Base-by-base conservation (phyloP, 2,329 filamentous ascomycete species). In the Exophiala spinifera region DNA sequence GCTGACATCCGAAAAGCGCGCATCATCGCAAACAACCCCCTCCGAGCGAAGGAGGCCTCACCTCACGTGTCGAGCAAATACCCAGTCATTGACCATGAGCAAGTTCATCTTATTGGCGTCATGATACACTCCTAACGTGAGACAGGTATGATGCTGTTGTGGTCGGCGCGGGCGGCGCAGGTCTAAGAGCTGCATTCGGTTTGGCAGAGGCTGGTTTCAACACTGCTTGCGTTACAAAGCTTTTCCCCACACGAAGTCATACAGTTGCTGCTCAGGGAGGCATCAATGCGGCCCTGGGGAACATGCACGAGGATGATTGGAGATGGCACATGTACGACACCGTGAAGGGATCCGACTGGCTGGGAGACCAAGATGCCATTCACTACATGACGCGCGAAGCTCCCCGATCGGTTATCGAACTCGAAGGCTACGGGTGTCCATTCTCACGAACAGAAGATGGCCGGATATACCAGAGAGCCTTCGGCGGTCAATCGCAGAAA, bases 381-480 rank as follows among this genome's bases (percentile, higher is more conserved):
- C 79, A 82, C 64, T 82, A 82, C 66, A 82, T 83, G 79, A 80
- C 77, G 6, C 71, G 76, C 52, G 78, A 79, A 69, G 79, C 79
- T 6, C 74, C 78, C 6, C 72, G 74, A 48, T 76, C 77, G 10
- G 75, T 82, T 33, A 77, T 79, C 60, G 79, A 83, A 64, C 84
- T 97, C 56, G 92, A 97, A 78, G 89, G 96, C 78, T 97, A 96
- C 76, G 92, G 92, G 55, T 96, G 91, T 75, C 92, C 92, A 61
- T 97, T 97, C 78, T 76, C 74, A 50, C 84, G 92, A 84, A 97
- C 92, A 15, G 91, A 96, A 70, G 91, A 96, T 67, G 94, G 94
- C 71, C 91, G 87, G 75, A 97, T 97, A 69, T 97, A 97, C 82
- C 92, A 97, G 80, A 89, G 94, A 79, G 94, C 94, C 61, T 96